A percentile compares a stretch with the other conserved stretches of the same genome.
Evolutionary conservation across 306 rosid species (phyloP).

Genomic region (Potentilla sterilis): DNA sequence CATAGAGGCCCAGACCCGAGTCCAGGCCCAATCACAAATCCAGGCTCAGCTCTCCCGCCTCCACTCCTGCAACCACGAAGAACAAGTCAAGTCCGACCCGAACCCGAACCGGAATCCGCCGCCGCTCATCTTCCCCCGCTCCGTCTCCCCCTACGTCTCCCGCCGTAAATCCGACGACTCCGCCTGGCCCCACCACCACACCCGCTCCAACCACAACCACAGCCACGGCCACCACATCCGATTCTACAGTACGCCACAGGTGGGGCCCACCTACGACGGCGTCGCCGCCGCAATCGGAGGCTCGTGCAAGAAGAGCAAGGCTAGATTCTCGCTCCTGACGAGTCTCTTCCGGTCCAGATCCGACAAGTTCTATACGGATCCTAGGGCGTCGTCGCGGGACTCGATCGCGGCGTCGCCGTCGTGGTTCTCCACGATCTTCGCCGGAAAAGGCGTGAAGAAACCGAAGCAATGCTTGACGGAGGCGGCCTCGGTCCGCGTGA

Average conservation of each 20-base stretch:
- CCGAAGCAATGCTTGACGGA: constrained; percentile 22
- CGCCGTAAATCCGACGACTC: constrained; percentile 68
- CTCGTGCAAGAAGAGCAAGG: constrained; percentile 44
- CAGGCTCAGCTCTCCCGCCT: constrained; percentile 37
- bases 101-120: constrained; percentile 36
- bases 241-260: constrained; percentile 83
- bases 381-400: constrained; percentile 27
- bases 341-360: constrained; percentile 46
- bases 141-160: constrained; percentile 82
- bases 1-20: constrained; percentile 59
- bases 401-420: constrained; percentile 44
- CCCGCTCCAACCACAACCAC: constrained; percentile 28
- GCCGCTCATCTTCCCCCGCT: constrained; percentile 63
- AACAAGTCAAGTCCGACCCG: constrained; percentile 27
- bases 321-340: constrained; percentile 42
- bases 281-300: constrained; percentile 13
- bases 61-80: constrained; percentile 38
- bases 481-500: constrained; percentile 15
- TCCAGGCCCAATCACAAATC: constrained; percentile 40
- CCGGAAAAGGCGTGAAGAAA: constrained; percentile 36
- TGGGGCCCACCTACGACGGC: constrained; percentile 47
- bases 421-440: constrained; percentile 64
- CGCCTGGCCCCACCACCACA: constrained; percentile 25
- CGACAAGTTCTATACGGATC: constrained; percentile 41
- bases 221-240: constrained; percentile 25